These are phyloP conservation scores for Wallemia ichthyophaga DNA, from an alignment of 1,284 basidiomycete genomes.

Conservation along the genomic window DNA sequence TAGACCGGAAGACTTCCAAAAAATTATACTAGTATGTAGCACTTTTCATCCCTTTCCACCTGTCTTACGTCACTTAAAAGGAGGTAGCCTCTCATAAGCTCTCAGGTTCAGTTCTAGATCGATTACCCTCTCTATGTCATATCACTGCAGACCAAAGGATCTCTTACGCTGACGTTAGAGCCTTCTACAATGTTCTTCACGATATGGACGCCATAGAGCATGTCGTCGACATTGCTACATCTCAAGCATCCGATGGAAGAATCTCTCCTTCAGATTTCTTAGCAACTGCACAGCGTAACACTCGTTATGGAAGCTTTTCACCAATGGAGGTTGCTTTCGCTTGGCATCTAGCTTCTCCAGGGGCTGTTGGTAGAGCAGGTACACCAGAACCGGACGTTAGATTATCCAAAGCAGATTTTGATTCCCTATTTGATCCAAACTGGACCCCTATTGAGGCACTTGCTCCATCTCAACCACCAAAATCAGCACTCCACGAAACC, in stretches of 20 bases:
- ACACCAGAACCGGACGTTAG: constrained; percentile 14
- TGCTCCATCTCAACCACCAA: not conserved
- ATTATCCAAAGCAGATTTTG: constrained; percentile 57
- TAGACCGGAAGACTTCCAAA: constrained; percentile 63
- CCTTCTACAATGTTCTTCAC: constrained; percentile 75
- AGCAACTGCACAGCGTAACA: constrained; percentile 33
- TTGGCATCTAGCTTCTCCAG: constrained; percentile 77
- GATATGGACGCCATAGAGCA: constrained; percentile 90
- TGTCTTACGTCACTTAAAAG: constrained; percentile 15
- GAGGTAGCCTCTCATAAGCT: constrained; percentile 86
- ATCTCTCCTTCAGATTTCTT: constrained; percentile 58
- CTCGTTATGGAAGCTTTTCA: constrained; percentile 70
- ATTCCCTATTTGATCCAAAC: constrained; percentile 53
- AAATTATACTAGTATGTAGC: constrained; percentile 45
- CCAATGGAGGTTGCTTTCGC: constrained; percentile 87
- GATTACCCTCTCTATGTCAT: constrained; percentile 62
- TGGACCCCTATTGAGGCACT: constrained; percentile 40
- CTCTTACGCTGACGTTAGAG: constrained; percentile 76
- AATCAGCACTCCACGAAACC: not conserved
- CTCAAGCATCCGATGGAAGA: constrained; percentile 69
- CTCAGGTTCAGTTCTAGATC: constrained; percentile 60
- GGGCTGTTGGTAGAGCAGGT: constrained; percentile 23
- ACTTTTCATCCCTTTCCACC: not conserved
- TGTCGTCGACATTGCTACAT: constrained; percentile 40
- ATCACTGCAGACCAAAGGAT: constrained; percentile 60